Base-by-base conservation (phyloP, 2,329 filamentous ascomycete genomes). In the Penicillium palitans region DNA sequence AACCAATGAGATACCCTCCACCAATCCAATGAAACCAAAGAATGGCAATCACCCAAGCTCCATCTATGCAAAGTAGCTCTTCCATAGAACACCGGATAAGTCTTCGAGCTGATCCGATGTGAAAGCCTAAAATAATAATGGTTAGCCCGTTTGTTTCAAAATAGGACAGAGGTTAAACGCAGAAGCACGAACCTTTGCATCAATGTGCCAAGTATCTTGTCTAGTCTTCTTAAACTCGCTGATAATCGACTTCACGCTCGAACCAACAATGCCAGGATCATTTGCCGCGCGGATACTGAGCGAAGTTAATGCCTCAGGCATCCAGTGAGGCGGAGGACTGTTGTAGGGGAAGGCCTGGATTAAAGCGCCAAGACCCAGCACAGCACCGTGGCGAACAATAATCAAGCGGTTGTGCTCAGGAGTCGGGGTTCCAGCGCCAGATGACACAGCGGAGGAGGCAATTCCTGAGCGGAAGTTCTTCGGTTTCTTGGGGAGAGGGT, bases 211-310 rank as follows among this genome's bases (percentile, higher is more conserved):
- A 66, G 93, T 99, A 80, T 99, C 95, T 76, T 99, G 95, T 74
- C 95, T 87, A 46, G 95, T 99, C 85, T 99, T 99, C 81, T 99
- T 99, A 82, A 99, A 99, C 70, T 99, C 96, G 61, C 92, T 92
- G 64, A 99, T 80, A 37, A 97, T 93, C 19, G 84, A 85, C 83
- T 99, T 99, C 12, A 96, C 96, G 59, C 93, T 95, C 77, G 96
- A 96, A 3, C 95, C 95, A 55, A 99, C 93, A 58, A 96, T 88
- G 0, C 95, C 95, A 0, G 91, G 87, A 70, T 99, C 95, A 47
- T 86, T 90, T 1, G 93, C 92, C 10, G 96, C 93, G 65, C 89
- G 88, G 37, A 89, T 86, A 6, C 93, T 96, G 63, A 99, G 78
- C 12, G 88, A 89, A 12, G 93, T 92, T 53, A 99, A 79, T 27